phyloP scores from a whole-genome alignment of 306 rosid genomes.

The Acacia acuminata region DNA sequence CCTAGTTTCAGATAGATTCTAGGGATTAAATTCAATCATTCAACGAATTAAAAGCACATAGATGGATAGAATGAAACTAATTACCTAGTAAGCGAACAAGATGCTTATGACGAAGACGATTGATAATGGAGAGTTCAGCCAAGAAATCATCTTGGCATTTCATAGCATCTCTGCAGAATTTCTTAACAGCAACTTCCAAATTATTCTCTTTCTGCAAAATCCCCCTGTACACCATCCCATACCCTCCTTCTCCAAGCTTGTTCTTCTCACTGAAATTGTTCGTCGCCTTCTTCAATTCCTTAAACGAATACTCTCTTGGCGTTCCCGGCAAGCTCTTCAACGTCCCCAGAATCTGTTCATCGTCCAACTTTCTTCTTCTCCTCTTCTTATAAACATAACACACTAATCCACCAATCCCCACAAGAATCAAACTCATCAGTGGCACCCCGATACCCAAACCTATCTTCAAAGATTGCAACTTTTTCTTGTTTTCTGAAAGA shows the following conservation, averaged over 20 bases:
- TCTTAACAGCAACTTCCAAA: constrained; percentile 69
- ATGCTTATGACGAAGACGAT: constrained; percentile 81
- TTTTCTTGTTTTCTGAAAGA: neutral
- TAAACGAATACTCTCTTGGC: constrained; percentile 58
- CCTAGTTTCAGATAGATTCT: neutral
- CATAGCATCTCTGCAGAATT: constrained; percentile 62
- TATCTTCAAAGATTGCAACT: constrained; percentile 11
- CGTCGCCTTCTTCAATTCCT: constrained; percentile 74
- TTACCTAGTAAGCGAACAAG: constrained; percentile 64
- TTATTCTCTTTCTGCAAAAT: constrained; percentile 41
- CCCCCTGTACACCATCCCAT: constrained; percentile 69
- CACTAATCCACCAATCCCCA: constrained; percentile 22
- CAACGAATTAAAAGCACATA: neutral
- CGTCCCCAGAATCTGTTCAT: constrained; percentile 55
- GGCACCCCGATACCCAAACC: constrained; percentile 56
- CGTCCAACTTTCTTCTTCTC: constrained; percentile 4
- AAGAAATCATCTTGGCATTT: constrained; percentile 73
- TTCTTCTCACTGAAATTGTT: constrained; percentile 56
- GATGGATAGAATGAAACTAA: neutral
- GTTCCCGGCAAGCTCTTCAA: constrained; percentile 71
- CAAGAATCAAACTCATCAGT: neutral
- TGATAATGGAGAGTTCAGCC: constrained; percentile 74
- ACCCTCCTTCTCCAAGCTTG: constrained; percentile 76
- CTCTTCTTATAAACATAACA: constrained; percentile 27
- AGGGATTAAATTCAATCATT: neutral